A percentile compares a stretch with the other conserved stretches of the same genome.
Evolutionary conservation across 495 filamentous ascomycete species (phyloP).

Genomic region (Usnea hakonensis): DNA sequence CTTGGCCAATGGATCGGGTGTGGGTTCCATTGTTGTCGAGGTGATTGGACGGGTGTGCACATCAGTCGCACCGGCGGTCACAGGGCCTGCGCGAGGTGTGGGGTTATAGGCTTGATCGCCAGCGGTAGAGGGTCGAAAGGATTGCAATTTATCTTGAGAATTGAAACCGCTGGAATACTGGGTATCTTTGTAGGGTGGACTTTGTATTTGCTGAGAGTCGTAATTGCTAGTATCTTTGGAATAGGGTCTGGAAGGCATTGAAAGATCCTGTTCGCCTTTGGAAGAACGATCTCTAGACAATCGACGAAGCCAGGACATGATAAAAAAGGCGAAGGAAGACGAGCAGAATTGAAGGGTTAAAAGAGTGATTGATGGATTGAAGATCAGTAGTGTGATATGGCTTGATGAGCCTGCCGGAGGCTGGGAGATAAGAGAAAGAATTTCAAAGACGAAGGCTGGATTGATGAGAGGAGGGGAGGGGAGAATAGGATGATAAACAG

Average conservation of each 20-base stretch:
- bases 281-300: slow-evolving; percentile 25
- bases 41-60: slow-evolving; percentile 4
- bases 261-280: slow-evolving; percentile 23
- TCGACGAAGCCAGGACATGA: slow-evolving; percentile 28
- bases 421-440: slow-evolving; percentile 7
- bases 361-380: not conserved
- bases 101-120: slow-evolving; percentile 20
- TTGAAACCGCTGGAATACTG: slow-evolving; percentile 24
- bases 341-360: not conserved
- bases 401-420: slow-evolving; percentile 7
- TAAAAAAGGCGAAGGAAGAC: slow-evolving; percentile 10
- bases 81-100: slow-evolving; percentile 6
- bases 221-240: slow-evolving; percentile 12
- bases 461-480: not conserved
- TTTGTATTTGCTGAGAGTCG: slow-evolving; percentile 17
- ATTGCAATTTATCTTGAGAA: slow-evolving; percentile 25
- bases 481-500: not conserved
- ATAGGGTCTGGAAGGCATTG: slow-evolving; percentile 22
- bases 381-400: slow-evolving; percentile 1
- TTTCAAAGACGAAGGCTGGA: not conserved
- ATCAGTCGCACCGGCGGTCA: not conserved
- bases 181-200: slow-evolving; percentile 26
- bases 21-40: slow-evolving; percentile 24
- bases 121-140: slow-evolving; percentile 24
- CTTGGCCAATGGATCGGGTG: slow-evolving; percentile 39